A percentile compares a stretch with the other conserved stretches of the same genome.
These are phyloP conservation scores for Suhomyces choctaworum DNA, from an alignment of 1,139 yeast species.

Conservation along the genomic window DNA sequence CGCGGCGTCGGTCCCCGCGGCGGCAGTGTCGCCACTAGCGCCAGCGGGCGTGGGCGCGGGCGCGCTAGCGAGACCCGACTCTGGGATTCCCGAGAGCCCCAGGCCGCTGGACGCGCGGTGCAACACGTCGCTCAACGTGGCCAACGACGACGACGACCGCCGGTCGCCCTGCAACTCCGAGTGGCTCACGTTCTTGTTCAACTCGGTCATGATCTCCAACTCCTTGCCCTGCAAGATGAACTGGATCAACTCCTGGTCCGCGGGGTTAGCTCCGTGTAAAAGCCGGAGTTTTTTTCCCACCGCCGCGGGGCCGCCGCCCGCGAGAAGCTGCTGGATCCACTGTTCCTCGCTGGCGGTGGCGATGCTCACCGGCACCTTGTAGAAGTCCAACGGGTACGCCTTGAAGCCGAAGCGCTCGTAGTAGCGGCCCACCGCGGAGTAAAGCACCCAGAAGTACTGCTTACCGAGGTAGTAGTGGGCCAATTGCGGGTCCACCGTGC, in stretches of 20 bases:
- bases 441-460: conserved; percentile 37
- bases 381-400: conserved; percentile 37
- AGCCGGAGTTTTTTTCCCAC: conserved; percentile 35
- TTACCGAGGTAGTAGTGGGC: conserved; percentile 40
- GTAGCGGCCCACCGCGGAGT: conserved; percentile 36
- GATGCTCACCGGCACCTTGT: conserved; percentile 28
- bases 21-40: not conserved
- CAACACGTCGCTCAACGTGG: conserved; percentile 29
- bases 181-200: conserved; percentile 38
- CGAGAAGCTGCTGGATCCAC: conserved; percentile 25
- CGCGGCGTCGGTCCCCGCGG: not conserved
- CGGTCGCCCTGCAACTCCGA: conserved; percentile 36
- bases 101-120: conserved; percentile 24
- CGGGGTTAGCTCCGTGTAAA: conserved; percentile 25
- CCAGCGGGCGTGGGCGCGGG: no score
- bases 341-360: conserved; percentile 22
- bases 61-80: not conserved
- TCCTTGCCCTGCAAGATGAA: conserved; percentile 38
- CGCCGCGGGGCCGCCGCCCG: conserved; percentile 9
- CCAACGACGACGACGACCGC: conserved; percentile 39
- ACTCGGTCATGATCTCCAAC: conserved; percentile 39
- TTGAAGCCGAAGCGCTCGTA: conserved; percentile 44
- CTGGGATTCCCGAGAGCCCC: conserved; percentile 24
- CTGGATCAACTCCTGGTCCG: conserved; percentile 35
- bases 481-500: conserved; percentile 31